Base-by-base conservation (phyloP, 345 rosid genomes). In the Barbarea vulgaris region DNA sequence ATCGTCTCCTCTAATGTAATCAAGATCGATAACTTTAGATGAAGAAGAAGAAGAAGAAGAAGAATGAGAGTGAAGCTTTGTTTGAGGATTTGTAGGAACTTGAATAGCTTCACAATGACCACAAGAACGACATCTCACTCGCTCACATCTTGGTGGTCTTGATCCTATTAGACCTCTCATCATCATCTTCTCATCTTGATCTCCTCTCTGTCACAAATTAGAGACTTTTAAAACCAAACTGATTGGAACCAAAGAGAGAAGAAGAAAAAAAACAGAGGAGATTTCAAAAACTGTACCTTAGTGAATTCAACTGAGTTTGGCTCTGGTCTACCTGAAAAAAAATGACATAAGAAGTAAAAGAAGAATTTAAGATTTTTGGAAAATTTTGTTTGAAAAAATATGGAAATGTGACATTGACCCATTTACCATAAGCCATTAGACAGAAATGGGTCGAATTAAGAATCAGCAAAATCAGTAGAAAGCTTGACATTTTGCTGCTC, bases 61-160 rank as follows among this genome's bases (percentile, higher is more conserved):
- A 7, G 33, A 30, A 30, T 30, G 42, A 34, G 64, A 74, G 56
- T 52, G 33, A 46, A 52, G 77, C 71, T 65, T 72, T 55, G 57
- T 69, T 64, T 68, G 93, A 19, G 91, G 97, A 82, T 88, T 86
- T 50, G 91, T 81, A 22, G 98, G 98, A 42, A 93, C 96, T 79
- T 93, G 98, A 61, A 93, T 86, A 21, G 96, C 97, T 77, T 88
- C 94, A 51, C 98, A 93, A 47, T 77, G 96, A 1, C 82, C 88
- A 70, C 98, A 93, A 6, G 87, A 74, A 48, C 83, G 87, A 84
- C 98, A 93, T 71, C 88, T 84, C 4, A 77, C 75, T 81, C 88
- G 81, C n/a, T 91, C 85, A 28, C 98, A 93, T 53, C 87, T 87
- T 47, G 98, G 98, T 13, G 98, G 98, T 41, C 85, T 83, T 67